Base-by-base conservation (phyloP, 2,329 filamentous ascomycete genomes). In the Colletotrichum neosansevieriae region DNA sequence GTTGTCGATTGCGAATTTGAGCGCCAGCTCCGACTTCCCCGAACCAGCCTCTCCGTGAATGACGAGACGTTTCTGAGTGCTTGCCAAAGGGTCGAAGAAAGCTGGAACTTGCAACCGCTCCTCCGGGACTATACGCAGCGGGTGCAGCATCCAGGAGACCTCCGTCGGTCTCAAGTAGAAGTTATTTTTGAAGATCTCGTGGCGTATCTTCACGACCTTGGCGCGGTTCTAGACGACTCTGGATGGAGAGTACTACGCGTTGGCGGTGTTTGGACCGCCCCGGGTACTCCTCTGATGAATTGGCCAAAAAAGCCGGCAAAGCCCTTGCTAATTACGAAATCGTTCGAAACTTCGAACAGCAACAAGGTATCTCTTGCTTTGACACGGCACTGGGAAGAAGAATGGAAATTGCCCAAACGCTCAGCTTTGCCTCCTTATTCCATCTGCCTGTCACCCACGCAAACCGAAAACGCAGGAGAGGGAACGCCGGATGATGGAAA, bases 171-270 rank as follows among this genome's bases (percentile, higher is more conserved):
- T 3, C 53, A 42, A n/a, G 53, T 17, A 15, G 53, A 57, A 15
- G n/a, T 57, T 24, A 24, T 36, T 17, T 57, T 57, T 6, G 34
- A 42, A 40, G 17, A 57, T 36, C 53, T 57, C 5, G 17, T 57
- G 21, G n/a, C 53, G 10, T 29, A 57, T 24, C 53, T 57, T n/a
- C 34, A 57, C 15, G 53, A 57, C 17, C 34, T 57, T 9, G 53
- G 53, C 15, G 53, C 53, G 9, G 34, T 57, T 15, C 53, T 36
- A 15, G 34, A 57, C 17, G 19, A 40, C 4, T 24, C 15, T 13
- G 53, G 53, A 3, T 57, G 53, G 53, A 12, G 34, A 11, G 42
- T 19, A n/a, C 17, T 57, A 21, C 53, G 36, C 5, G 15, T 12
- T 12, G 40, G 24, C 15, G 53, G 53, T 24, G 9, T 57, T 2